Conservation (phyloP, 2,329 filamentous ascomycete genomes). For the Botrytis galanthina region DNA sequence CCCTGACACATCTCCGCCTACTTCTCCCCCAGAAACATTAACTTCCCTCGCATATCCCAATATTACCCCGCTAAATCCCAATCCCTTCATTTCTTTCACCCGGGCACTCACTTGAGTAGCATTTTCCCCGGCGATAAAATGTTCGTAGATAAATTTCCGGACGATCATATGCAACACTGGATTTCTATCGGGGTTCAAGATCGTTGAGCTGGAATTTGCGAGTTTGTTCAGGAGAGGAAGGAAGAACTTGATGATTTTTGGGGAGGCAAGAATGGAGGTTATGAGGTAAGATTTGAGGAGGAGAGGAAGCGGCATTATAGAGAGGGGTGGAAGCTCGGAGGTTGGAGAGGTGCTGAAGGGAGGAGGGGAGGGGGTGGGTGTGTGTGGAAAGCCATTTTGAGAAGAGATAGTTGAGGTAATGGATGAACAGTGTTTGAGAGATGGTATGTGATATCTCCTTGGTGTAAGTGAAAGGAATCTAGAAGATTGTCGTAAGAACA, state of each 20-base stretch:
- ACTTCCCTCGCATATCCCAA: slow-evolving; percentile 80
- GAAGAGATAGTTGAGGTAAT: background rate
- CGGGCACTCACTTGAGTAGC: slow-evolving; percentile 63
- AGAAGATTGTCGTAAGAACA: background rate
- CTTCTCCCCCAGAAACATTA: slow-evolving; percentile 9
- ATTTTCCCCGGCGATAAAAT: slow-evolving; percentile 82
- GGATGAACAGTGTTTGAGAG: background rate
- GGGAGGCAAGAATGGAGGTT: slow-evolving; percentile 21
- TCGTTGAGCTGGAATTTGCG: slow-evolving; percentile 12
- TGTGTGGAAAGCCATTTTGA: slow-evolving; percentile 1
- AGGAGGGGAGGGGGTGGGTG: background rate
- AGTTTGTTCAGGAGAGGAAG: slow-evolving; percentile 18
- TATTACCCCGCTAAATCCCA: slow-evolving; percentile 80
- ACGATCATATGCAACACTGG: slow-evolving; percentile 64
- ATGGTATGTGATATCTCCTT: background rate
- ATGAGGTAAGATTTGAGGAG: slow-evolving; percentile 19
- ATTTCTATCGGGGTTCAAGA: slow-evolving; percentile 62
- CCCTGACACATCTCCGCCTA: too few species aligned
- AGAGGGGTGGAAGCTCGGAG: slow-evolving; percentile 17
- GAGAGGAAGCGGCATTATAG: slow-evolving; percentile 22
- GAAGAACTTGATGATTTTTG: slow-evolving; percentile 18
- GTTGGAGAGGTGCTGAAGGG: background rate
- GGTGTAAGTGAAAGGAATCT: background rate
- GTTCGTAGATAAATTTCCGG: slow-evolving; percentile 79
- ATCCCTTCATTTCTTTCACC: slow-evolving; percentile 61